A percentile compares a stretch with the other conserved stretches of the same genome.
Evolutionary conservation across 2,329 filamentous ascomycete species (phyloP).

Genomic region (Pseudocercospora fuligena): DNA sequence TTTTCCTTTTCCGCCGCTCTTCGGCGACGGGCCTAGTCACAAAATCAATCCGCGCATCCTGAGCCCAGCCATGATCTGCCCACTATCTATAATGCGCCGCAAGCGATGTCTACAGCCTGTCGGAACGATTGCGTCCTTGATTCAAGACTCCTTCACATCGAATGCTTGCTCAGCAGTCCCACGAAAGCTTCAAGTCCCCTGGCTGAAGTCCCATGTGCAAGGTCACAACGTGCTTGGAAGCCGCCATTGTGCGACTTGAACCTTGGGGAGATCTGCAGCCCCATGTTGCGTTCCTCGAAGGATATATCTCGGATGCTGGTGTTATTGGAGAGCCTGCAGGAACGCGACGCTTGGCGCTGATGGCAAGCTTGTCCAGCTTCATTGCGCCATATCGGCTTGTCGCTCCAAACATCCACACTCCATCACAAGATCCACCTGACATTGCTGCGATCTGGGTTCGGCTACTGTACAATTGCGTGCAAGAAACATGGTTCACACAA

Average conservation of each 20-base stretch:
- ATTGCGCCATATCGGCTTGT: constrained; percentile 29
- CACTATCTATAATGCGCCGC: background rate
- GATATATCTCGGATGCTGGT: constrained; percentile 10
- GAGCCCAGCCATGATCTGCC: background rate
- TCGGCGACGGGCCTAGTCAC: background rate
- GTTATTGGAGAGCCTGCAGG: constrained; percentile 19
- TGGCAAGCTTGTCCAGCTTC: constrained; percentile 33
- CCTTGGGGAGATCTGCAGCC: background rate
- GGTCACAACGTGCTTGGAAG: constrained; percentile 20
- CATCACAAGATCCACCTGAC: too few species aligned
- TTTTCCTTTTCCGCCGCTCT: background rate
- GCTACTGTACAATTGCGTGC: too few species aligned
- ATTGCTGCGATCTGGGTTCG: too few species aligned
- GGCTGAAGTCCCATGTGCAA: constrained; percentile 1
- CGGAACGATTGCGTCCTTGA: background rate
- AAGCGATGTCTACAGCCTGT: background rate
- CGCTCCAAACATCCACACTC: background rate
- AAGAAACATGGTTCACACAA: background rate
- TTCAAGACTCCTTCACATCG: background rate
- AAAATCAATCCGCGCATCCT: background rate
- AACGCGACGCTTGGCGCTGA: constrained; percentile 24
- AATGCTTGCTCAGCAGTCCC: background rate
- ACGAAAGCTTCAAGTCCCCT: background rate
- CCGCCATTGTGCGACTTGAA: constrained; percentile 22
- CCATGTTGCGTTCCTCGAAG: background rate